phyloP scores from a whole-genome alignment of 1,284 basidiomycete species.

The Rhodotorula sp. region DNA sequence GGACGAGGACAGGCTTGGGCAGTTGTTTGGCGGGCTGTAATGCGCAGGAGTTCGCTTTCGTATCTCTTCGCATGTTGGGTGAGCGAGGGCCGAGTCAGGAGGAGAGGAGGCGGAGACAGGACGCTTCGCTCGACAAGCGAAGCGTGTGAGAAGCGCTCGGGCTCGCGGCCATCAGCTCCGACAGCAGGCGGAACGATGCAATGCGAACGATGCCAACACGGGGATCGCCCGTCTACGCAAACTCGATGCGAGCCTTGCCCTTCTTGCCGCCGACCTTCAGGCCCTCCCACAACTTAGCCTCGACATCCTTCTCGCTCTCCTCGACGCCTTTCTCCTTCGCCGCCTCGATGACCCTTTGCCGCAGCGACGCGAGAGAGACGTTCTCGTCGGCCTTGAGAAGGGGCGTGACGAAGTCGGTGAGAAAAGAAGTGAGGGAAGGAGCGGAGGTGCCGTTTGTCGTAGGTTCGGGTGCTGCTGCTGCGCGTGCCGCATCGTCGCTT shows the following conservation, averaged over 20 bases:
- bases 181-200: too few relatives aligned
- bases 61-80: too few relatives aligned
- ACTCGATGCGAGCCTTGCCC: constrained; percentile 25
- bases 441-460: neutral
- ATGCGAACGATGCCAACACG: too few relatives aligned
- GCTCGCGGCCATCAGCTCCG: too few relatives aligned
- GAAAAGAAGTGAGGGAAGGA: constrained; percentile 8
- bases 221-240: constrained; percentile 1
- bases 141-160: too few relatives aligned
- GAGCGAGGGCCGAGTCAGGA: too few relatives aligned
- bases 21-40: too few relatives aligned
- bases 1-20: neutral
- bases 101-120: too few relatives aligned
- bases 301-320: constrained; percentile 11
- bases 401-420: constrained; percentile 7
- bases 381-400: constrained; percentile 7
- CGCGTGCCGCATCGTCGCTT: too few relatives aligned
- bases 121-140: too few relatives aligned
- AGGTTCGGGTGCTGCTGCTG: neutral
- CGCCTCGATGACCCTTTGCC: constrained; percentile 14
- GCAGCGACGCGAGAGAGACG: constrained; percentile 15
- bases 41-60: too few relatives aligned
- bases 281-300: constrained; percentile 9
- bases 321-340: constrained; percentile 19
- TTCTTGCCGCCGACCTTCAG: constrained; percentile 33